Conservation (phyloP, 1,284 basidiomycete genomes). For the Cryptococcus floricola region DNA sequence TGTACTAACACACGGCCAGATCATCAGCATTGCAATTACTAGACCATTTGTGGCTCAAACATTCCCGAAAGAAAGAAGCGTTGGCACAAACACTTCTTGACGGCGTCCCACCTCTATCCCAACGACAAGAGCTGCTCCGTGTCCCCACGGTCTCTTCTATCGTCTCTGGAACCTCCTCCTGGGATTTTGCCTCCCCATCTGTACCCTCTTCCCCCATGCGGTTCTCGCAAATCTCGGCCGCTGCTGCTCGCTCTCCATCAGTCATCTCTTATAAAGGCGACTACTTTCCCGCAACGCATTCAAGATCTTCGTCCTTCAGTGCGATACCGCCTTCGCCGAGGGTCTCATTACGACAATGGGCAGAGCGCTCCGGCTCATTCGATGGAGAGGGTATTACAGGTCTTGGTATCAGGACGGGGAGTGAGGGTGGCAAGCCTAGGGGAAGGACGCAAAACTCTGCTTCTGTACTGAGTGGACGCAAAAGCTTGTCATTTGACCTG, state of each 20-base stretch:
- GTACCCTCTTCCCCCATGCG: conserved; percentile 27
- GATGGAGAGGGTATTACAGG: neutral
- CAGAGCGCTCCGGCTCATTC: conserved; percentile 21
- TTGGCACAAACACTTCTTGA: conserved; percentile 32
- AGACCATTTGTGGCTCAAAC: conserved; percentile 35
- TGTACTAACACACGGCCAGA: conserved; percentile 11
- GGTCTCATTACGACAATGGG: conserved; percentile 38
- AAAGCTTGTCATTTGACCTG: conserved; percentile 24
- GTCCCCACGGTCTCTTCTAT: conserved; percentile 32
- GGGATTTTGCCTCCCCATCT: conserved; percentile 38
- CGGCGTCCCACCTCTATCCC: conserved; percentile 26
- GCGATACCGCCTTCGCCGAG: conserved; percentile 29
- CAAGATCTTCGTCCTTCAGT: conserved; percentile 19
- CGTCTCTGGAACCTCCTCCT: conserved; percentile 32
- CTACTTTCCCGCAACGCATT: conserved; percentile 15
- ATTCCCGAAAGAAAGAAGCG: conserved; percentile 28
- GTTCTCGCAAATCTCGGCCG: conserved; percentile 4
- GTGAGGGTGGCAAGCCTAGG: conserved; percentile 14
- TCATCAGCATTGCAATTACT: conserved; percentile 21
- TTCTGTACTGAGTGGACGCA: conserved; percentile 13
- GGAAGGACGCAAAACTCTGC: neutral
- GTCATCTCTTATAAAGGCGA: conserved; percentile 15
- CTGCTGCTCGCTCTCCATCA: conserved; percentile 16
- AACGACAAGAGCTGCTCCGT: conserved; percentile 41
- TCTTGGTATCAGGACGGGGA: conserved; percentile 11